These are phyloP conservation scores for Juncus effusus DNA, from an alignment of 176 grass and related monocot genomes.

Conservation along the genomic window DNA sequence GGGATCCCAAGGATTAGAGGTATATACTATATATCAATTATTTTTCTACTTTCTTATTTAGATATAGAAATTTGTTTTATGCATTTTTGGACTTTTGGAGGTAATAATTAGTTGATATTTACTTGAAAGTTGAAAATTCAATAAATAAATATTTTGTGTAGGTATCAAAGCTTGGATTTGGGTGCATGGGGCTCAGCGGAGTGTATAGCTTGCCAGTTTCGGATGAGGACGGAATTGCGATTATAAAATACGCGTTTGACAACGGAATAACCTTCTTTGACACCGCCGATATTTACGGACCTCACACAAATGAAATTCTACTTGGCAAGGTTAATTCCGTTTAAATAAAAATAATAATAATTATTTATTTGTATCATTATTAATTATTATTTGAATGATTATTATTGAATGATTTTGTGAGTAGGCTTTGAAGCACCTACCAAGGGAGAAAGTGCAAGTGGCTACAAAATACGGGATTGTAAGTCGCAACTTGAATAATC, in stretches of 20 bases:
- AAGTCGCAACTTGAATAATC: not conserved
- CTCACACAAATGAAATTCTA: slow-evolving; percentile 36
- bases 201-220: slow-evolving; percentile 21
- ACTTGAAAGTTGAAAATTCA: no score
- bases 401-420: not conserved
- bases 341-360: not conserved
- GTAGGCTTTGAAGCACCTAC: slow-evolving; percentile 26
- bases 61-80: no score
- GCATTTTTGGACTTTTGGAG: no score
- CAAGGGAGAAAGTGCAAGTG: slow-evolving; percentile 31
- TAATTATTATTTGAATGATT: not conserved
- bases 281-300: slow-evolving; percentile 39
- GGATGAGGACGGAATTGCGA: slow-evolving; percentile 24
- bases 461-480: slow-evolving; percentile 42
- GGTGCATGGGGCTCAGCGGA: slow-evolving; percentile 39
- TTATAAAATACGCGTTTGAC: slow-evolving; percentile 33
- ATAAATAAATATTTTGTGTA: not conserved
- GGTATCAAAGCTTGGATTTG: slow-evolving; percentile 41
- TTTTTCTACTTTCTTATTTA: no score
- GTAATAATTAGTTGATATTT: no score
- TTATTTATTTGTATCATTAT: not conserved
- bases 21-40: not conserved
- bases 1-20: slow-evolving; percentile 38
- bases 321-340: slow-evolving; percentile 32
- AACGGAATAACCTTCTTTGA: slow-evolving; percentile 45